Evolutionary conservation across 2,329 filamentous ascomycete genomes (phyloP).

Genomic region (Helminthosporium solani): DNA sequence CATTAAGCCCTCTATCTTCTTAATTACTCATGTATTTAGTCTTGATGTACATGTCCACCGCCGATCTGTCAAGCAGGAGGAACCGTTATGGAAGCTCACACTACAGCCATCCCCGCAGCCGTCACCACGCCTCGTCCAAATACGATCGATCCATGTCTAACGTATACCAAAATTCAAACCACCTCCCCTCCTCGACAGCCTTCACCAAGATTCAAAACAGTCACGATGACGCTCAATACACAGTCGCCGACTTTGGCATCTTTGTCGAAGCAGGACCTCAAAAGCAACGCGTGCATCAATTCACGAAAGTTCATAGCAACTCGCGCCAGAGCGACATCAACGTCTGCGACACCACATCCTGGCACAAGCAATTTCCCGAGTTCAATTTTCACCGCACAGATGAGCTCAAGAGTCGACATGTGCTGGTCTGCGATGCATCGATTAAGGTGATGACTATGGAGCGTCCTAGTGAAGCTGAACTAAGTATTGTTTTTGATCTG

Average conservation of each 20-base stretch:
- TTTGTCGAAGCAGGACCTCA: slow-evolving; percentile 38
- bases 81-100: slow-evolving; percentile 16
- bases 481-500: slow-evolving; percentile 37
- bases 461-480: slow-evolving; percentile 34
- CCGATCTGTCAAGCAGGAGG: slow-evolving; percentile 28
- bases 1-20: not conserved
- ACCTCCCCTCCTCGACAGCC: slow-evolving; percentile 18
- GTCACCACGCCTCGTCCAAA: slow-evolving; percentile 26
- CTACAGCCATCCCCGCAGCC: slow-evolving; percentile 22
- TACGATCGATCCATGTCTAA: slow-evolving; percentile 20
- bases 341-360: slow-evolving; percentile 32
- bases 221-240: slow-evolving; percentile 18
- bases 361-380: slow-evolving; percentile 37
- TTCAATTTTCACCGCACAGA: slow-evolving; percentile 29
- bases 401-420: slow-evolving; percentile 28
- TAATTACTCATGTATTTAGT: slow-evolving; percentile 34
- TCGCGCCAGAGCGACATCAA: slow-evolving; percentile 33
- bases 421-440: slow-evolving; percentile 45
- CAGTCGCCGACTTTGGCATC: slow-evolving; percentile 43
- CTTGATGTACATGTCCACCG: slow-evolving; percentile 45
- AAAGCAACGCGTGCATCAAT: slow-evolving; percentile 40
- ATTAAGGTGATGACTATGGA: slow-evolving; percentile 44
- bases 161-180: slow-evolving; percentile 18
- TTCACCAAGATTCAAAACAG: slow-evolving; percentile 10
- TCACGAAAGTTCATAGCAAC: slow-evolving; percentile 36